A percentile compares a stretch with the other conserved stretches of the same genome.
phyloP scores from a whole-genome alignment of 78 protist genomes.

The Fonticula alba region DNA sequence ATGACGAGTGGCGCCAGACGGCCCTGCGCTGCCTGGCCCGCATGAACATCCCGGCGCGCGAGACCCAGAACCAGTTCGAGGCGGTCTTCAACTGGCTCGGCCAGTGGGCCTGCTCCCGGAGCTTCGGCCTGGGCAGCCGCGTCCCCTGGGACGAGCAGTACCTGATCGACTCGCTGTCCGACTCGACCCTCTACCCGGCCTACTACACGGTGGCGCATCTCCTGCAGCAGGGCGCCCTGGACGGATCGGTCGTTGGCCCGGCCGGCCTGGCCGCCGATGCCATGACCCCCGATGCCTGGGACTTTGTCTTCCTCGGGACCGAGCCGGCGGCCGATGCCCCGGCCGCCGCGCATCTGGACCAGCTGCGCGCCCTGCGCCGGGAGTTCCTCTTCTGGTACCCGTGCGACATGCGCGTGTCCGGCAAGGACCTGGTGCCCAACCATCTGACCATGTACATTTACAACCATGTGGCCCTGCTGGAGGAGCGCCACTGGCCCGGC shows the following conservation, averaged over 20 bases:
- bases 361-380: constrained; percentile 32
- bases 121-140: constrained; percentile 92
- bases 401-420: constrained; percentile 65
- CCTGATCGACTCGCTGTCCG: constrained; percentile 96
- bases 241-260: constrained; percentile 49
- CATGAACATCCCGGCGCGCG: constrained; percentile 31
- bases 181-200: constrained; percentile 99
- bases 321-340: constrained; percentile 10
- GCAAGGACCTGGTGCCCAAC: constrained; percentile 92
- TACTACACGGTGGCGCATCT: constrained; percentile 93
- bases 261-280: constrained; percentile 50
- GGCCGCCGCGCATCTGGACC: constrained; percentile 30
- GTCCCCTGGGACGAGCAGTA: constrained; percentile 79
- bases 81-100: constrained; percentile 34
- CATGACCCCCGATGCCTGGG: constrained; percentile 30
- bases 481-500: constrained; percentile 49
- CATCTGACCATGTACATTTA: constrained; percentile 93
- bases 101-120: constrained; percentile 98
- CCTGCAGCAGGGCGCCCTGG: constrained; percentile 54
- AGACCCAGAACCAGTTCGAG: constrained; percentile 29
- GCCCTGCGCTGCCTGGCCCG: constrained; percentile 13
- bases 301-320: constrained; percentile 23
- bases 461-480: constrained; percentile 81
- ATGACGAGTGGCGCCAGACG: constrained; percentile 59
- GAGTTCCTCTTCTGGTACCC: constrained; percentile 89